Conservation (phyloP, 73 alveolate species). For the Effrenium voratum region DNA sequence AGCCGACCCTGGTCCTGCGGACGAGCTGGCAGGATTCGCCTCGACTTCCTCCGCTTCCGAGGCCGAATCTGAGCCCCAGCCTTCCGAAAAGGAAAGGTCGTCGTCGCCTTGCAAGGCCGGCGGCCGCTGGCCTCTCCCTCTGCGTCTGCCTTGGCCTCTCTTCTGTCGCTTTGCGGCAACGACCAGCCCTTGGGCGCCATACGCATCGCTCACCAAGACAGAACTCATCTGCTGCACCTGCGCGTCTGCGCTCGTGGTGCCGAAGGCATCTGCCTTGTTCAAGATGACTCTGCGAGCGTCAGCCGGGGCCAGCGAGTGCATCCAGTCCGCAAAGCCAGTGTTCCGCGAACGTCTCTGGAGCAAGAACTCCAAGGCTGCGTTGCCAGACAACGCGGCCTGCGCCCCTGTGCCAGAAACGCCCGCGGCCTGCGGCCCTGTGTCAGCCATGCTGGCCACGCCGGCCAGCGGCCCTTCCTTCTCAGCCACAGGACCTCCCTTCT, state of each 20-base stretch:
- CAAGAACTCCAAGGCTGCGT: too few species aligned
- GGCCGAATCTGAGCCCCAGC: too few species aligned
- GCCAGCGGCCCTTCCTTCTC: too few species aligned
- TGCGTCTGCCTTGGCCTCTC: not conserved
- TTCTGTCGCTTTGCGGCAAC: not conserved
- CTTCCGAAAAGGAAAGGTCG: not conserved
- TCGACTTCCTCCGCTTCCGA: too few species aligned
- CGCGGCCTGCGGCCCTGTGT: too few species aligned
- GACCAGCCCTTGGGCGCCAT: conserved; percentile 10
- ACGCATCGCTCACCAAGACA: not conserved
- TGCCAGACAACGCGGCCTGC: too few species aligned
- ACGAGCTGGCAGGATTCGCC: too few species aligned
- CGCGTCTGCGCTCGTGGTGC: not conserved
- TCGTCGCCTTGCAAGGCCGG: not conserved
- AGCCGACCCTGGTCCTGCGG: too few species aligned
- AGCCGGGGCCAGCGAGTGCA: not conserved
- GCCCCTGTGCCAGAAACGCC: too few species aligned
- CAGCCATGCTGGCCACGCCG: too few species aligned
- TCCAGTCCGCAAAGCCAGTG: conserved; percentile 1
- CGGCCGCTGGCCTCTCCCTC: not conserved
- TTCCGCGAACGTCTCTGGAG: not conserved
- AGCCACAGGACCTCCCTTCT: too few species aligned
- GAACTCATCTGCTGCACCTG: conserved; percentile 18
- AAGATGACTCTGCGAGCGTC: conserved; percentile 14
- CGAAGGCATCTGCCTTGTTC: not conserved